Base-by-base conservation (phyloP, 495 filamentous ascomycete genomes). In the Tuber calosporum region DNA sequence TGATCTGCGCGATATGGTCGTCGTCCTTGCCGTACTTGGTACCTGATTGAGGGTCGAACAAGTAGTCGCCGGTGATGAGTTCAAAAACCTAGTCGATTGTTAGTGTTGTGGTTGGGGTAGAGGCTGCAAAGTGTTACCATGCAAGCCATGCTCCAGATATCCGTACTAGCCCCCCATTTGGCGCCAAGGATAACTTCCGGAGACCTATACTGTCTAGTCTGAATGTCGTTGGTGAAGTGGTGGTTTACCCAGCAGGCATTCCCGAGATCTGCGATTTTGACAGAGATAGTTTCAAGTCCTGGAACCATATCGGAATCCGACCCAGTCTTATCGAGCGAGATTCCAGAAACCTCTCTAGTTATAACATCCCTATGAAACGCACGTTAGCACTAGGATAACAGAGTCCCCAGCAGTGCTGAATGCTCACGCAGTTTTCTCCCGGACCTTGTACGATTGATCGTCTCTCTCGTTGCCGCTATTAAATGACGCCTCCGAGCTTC, bases 1-100 rank as follows among this genome's bases (percentile, higher is more conserved):
- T 97, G 80, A 99, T 97, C 82, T 99, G 95, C 4, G 95, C 95
- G 66, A 98, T 99, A 84, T 99, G 95, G 83, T 99, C 95, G 84
- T 99, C 95, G 82, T 99, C 95, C 85, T 99, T 99, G 81, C 95
- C 95, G 81, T 99, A 99, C 83, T 98, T 98, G 34, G 96, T 98
- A 70, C 95, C 95, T 7, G 95, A 98, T 84, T 99, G 95, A 1
- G 95, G 95, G 80, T 99, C 95, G 84, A 99, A 99, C 66, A 99
- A 89, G 82, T 98, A 99, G 84, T 99, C 95, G 77, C 95, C 95
- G 19, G 95, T 99, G 75, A 99, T 97, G 36, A 99, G 86, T 82
- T 99, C 95, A 78, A 99, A 99, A 42, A 93, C 90, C 95, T 99
- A 37, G 26, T 15, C 11, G n/a, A 30, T 38, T 30, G 9, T 58